Percentiles rank a stretch among this genome's conserved stretches.
phyloP scores from a whole-genome alignment of 768 basidiomycete genomes.

The Coprinopsis marcescibilis region DNA sequence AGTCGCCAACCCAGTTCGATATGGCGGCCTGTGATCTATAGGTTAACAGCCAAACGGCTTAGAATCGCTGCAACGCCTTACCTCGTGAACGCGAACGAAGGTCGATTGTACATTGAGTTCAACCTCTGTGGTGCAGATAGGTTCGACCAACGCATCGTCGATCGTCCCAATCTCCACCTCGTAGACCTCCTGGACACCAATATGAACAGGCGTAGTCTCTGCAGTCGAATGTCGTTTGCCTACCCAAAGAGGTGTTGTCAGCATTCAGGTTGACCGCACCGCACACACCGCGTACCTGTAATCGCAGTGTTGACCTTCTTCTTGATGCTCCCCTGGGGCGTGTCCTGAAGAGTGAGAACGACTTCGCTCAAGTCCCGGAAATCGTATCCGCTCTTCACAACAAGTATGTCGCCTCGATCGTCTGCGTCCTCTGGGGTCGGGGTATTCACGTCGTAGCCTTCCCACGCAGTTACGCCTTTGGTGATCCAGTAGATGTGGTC shows the following conservation, averaged over 20 bases:
- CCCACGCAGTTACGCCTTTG: constrained; percentile 3
- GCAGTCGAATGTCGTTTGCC: constrained; percentile 38
- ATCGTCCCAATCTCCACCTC: constrained; percentile 61
- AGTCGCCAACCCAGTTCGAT: constrained; percentile 1
- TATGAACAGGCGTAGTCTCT: not conserved
- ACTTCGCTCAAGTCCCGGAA: constrained; percentile 1
- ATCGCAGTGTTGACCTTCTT: constrained; percentile 3
- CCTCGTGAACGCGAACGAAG: constrained; percentile 67
- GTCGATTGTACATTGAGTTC: constrained; percentile 69
- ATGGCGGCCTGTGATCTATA: not conserved
- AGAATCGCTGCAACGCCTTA: constrained; percentile 17
- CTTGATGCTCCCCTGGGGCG: constrained; percentile 2
- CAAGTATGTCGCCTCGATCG: not conserved
- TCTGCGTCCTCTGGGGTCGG: not conserved
- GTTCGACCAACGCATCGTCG: too few species aligned
- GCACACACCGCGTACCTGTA: not conserved
- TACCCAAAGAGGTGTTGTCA: constrained; percentile 17
- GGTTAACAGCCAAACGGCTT: not conserved
- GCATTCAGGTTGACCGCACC: not conserved
- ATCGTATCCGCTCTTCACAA: constrained; percentile 4
- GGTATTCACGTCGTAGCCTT: not conserved
- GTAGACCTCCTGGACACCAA: not conserved
- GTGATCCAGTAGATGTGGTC: constrained; percentile 2
- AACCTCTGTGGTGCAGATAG: too few species aligned
- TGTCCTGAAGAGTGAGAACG: not conserved